Evolutionary conservation across 257 asterid genomes (phyloP), one percentile per base, ranked within the genome.

Genomic region (Fraxinus americana): DNA sequence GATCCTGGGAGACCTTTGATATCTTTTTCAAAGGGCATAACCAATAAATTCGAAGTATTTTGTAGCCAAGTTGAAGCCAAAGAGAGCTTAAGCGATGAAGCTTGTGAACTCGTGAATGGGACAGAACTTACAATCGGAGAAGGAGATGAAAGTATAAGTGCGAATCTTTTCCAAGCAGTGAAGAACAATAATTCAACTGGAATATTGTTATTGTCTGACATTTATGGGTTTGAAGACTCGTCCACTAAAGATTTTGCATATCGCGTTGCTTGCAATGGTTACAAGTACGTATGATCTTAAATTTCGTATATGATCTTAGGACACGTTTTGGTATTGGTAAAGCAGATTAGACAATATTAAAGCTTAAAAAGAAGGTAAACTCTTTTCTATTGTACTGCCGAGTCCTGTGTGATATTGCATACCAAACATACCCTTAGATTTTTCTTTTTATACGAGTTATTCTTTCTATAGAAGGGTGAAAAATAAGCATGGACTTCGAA

Each of bases 131-230:
- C 84, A 14, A 90, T 90, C 69, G 94, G 89, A 72, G 96, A 87
- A 17, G 91, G 80, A 71, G 88, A 34, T 73, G 86, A 88, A 25
- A 74, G 72, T 21, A 82, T 85, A 29, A 83, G 34, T 61, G 98
- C 97, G 70, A 79, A 77, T 83, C 92, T 91, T 71, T 91, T 82
- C 78, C 81, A 75, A 61, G 94, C 97, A 7, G 96, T 93, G 79
- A 93, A 91, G 89, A 93, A 93, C 87, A 93, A 93, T 80, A 93
- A 93, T 77, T 88, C 82, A 71, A 90, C 90, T 27, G 97, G 98
- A 68, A 89, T 91, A 77, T 77, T 93, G 85, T 91, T 93, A 80
- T 82, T 91, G 82, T 91, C 98, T 21, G 98, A 93, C 72, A 79
- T 91, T 45, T 90, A 89, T 59, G 96, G 98, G 38, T 90, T 87